Conservation (phyloP, 1,139 yeast genomes). For the Starmera stellimalicola region DNA sequence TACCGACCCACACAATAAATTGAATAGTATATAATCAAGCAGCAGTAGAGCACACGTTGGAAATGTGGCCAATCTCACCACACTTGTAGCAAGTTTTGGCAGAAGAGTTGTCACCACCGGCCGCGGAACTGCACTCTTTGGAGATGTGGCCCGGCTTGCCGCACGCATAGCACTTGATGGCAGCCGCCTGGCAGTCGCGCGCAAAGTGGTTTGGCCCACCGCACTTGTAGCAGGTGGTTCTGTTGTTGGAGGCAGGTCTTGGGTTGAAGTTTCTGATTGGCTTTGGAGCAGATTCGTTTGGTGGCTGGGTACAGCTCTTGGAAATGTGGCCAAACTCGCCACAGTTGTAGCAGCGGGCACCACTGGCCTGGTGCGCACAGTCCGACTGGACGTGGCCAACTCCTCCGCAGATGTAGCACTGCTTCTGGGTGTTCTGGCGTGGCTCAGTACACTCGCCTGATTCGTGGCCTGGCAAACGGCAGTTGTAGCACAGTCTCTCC, state of each 20-base stretch:
- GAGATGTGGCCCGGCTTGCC: constrained; percentile 86
- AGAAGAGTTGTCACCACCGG: constrained; percentile 27
- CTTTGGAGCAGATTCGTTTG: constrained; percentile 12
- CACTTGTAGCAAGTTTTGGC: constrained; percentile 76
- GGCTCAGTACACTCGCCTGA: constrained; percentile 84
- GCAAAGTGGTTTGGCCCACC: constrained; percentile 94
- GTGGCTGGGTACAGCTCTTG: constrained; percentile 53
- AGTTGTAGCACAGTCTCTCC: constrained; percentile 86
- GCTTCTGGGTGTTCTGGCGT: constrained; percentile 73
- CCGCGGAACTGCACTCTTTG: constrained; percentile 59
- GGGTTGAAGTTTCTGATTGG: constrained; percentile 21
- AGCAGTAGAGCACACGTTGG: constrained; percentile 69
- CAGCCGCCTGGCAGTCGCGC: constrained; percentile 76
- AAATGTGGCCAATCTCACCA: constrained; percentile 85
- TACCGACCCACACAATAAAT: no score
- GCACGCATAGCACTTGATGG: constrained; percentile 83
- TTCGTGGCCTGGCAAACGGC: constrained; percentile 86
- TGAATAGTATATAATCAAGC: constrained; percentile 23
- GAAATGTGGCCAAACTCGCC: constrained; percentile 81
- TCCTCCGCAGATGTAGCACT: constrained; percentile 77
- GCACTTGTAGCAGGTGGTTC: constrained; percentile 74
- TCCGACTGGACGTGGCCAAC: constrained; percentile 69
- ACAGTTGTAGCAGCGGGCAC: constrained; percentile 70
- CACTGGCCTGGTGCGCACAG: constrained; percentile 44
- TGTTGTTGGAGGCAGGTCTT: constrained; percentile 13